phyloP scores from a whole-genome alignment of 2,329 filamentous ascomycete species.

The Aaosphaeria arxii region DNA sequence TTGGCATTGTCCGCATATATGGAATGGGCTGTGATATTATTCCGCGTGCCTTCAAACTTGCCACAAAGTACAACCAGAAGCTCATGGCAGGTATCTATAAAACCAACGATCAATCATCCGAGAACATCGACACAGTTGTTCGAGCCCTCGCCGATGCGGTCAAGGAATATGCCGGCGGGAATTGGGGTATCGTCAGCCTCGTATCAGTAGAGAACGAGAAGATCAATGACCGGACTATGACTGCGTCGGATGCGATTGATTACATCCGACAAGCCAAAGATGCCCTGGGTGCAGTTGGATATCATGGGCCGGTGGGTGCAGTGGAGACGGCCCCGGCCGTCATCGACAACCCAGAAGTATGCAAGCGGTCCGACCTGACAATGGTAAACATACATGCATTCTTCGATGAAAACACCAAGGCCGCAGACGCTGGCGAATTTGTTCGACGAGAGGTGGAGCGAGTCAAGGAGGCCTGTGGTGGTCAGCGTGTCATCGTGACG shows the following conservation, averaged over 20 bases:
- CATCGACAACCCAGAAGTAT: conserved; percentile 66
- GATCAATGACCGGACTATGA: conserved; percentile 54
- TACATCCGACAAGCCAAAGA: conserved; percentile 58
- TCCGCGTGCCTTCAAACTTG: conserved; percentile 59
- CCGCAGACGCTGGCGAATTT: conserved; percentile 65
- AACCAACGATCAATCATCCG: conserved; percentile 39
- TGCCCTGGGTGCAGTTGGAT: conserved; percentile 62
- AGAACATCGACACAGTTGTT: conserved; percentile 50
- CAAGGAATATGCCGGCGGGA: conserved; percentile 38
- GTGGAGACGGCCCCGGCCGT: conserved; percentile 75
- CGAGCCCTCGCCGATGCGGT: conserved; percentile 59
- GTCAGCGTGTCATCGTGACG: conserved; percentile 68
- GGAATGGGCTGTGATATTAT: conserved; percentile 78
- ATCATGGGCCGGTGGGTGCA: conserved; percentile 69
- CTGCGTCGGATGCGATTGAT: conserved; percentile 53
- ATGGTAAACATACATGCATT: conserved; percentile 82
- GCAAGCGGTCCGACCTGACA: conserved; percentile 71
- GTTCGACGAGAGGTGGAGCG: conserved; percentile 54
- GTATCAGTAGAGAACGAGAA: conserved; percentile 79
- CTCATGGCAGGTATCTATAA: conserved; percentile 75
- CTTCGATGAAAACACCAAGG: conserved; percentile 65
- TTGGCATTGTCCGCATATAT: conserved; percentile 70
- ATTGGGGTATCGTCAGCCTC: conserved; percentile 69
- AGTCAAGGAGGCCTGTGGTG: conserved; percentile 47
- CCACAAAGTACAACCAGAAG: conserved; percentile 62